Percentiles rank a stretch among this genome's conserved stretches.
phyloP scores from a whole-genome alignment of 768 basidiomycete genomes.

The Tephrocybe rancida region DNA sequence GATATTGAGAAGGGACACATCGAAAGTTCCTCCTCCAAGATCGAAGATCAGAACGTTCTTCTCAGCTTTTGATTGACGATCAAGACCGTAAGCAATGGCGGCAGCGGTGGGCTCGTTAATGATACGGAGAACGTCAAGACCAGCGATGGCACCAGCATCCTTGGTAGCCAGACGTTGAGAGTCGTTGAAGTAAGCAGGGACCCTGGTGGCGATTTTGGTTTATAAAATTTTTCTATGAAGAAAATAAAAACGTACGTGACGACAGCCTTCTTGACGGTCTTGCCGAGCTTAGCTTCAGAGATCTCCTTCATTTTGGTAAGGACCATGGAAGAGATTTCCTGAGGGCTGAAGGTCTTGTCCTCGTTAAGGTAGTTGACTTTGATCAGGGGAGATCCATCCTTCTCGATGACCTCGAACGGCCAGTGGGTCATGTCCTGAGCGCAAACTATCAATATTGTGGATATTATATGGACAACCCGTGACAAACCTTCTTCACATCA shows the following conservation, averaged over 20 bases:
- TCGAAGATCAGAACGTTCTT: constrained; percentile 99
- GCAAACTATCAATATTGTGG: constrained; percentile 13
- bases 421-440: constrained; percentile 91
- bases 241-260: constrained; percentile 74
- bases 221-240: not conserved
- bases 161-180: constrained; percentile 99
- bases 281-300: constrained; percentile 98
- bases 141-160: constrained; percentile 97
- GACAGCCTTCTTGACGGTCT: constrained; percentile 98
- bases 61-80: constrained; percentile 92
- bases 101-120: constrained; percentile 99
- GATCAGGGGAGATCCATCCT: constrained; percentile 96
- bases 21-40: constrained; percentile 99
- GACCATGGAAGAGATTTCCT: constrained; percentile 99
- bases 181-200: constrained; percentile 99
- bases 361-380: constrained; percentile 95
- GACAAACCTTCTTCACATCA: constrained; percentile 83
- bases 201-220: constrained; percentile 41
- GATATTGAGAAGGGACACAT: constrained; percentile 98
- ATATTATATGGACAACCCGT: constrained; percentile 13
- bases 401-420: constrained; percentile 97
- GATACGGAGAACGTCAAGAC: constrained; percentile 99
- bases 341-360: constrained; percentile 95
- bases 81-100: constrained; percentile 98
- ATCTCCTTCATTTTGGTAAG: constrained; percentile 99